These are phyloP conservation scores for Solanum habrochaites DNA, from an alignment of 257 asterid genomes.

Conservation along the genomic window DNA sequence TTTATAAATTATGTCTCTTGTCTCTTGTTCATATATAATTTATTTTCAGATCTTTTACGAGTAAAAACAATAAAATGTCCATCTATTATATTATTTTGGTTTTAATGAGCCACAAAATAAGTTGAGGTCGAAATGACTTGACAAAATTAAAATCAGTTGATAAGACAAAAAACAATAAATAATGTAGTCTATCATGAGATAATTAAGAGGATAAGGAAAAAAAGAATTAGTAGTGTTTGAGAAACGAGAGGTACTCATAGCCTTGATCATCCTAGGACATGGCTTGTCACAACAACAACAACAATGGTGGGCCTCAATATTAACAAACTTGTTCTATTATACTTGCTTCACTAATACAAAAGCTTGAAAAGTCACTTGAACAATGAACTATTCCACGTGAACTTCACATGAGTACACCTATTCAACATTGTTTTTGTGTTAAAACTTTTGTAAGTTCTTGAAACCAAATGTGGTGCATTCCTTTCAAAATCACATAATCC, in stretches of 20 bases:
- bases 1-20: neutral
- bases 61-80: too few species aligned
- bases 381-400: slow-evolving; percentile 21
- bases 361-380: slow-evolving; percentile 11
- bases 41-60: too few species aligned
- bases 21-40: neutral
- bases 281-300: neutral
- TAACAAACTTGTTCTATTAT: neutral
- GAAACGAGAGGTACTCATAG: neutral
- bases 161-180: neutral
- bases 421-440: neutral
- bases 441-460: neutral
- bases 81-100: neutral
- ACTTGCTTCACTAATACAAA: neutral
- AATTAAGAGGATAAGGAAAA: neutral
- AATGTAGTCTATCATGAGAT: neutral
- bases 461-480: neutral
- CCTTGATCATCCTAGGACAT: neutral
- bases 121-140: neutral
- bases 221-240: neutral
- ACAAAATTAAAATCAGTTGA: neutral
- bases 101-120: neutral
- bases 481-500: neutral
- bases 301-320: neutral
- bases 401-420: slow-evolving; percentile 5